Evolutionary conservation across 805 yeast species (phyloP), one percentile per base, ranked within the genome.

Genomic region (Priceomyces medius): DNA sequence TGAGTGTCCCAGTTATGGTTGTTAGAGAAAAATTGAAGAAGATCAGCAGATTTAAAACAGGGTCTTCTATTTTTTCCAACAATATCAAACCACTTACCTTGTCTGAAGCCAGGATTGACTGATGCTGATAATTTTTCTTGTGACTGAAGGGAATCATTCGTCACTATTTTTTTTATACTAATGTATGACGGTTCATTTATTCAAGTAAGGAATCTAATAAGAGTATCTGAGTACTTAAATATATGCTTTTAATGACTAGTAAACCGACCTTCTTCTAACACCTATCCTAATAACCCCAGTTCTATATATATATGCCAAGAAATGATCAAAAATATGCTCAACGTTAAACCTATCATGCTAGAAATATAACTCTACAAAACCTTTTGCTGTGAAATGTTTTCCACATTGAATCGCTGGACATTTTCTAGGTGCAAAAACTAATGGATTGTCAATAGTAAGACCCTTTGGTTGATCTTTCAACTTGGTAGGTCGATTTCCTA

Each of bases 1-100:
- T 83, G 51, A 66, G 81, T 13, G 87, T 81, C 2, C 90, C 91
- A 0, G 90, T 84, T 17, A 84, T 84, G 91, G 90, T 84, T 37
- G 91, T 85, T 16, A 72, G 86, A 45, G 77, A 79, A 50, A 84
- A 82, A 57, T 70, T 85, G 54, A 83, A 83, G 66, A 83, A 83
- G 64, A 73, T 81, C 47, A 77, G 81, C 44, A 73, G 82, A 51
- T 76, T 78, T 59, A 71, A 69, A 58, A 55, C 56, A 36, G 74
- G 76, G 7, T 59, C 69, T 29, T 68, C 76, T 36, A 75, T 75
- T 23, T 76, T 80, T 59, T 68, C 80, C 26, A 79, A 79, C 54
- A 79, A 78, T 53, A 73, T 77, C 45, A 73, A 76, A 41, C 76
- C 79, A 4, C 64, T 79, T 45, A 69, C 75, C 10, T 64, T 71